Evolutionary conservation across 306 rosid species (phyloP), one percentile per base, ranked within the genome.

Genomic region (Corylus americana): DNA sequence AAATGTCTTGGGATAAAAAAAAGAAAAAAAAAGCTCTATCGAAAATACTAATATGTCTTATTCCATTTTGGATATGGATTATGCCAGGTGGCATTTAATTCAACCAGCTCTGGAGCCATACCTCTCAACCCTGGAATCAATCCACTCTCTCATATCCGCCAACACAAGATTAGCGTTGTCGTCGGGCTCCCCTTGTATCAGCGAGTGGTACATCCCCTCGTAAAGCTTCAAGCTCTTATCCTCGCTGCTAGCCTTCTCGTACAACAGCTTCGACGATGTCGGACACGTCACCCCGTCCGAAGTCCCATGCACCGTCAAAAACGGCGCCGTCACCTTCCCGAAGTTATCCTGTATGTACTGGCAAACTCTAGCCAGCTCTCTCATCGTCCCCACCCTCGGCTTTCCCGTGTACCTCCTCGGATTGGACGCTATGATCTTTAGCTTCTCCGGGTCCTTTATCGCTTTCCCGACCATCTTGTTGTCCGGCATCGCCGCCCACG

Each of bases 361-460:
- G 66, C 95, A 89, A 22, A 94, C 92, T 83, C 98, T 89, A 1
- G 94, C 85, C 2, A 94, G 74, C 74, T 94, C 98, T 80, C 97
- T 81, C 98, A 94, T 94, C 10, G 98, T 94, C 22, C 98, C 98
- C n/a, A 94, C 98, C 51, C 98, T 77, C 0, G 98, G 98, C 6
- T 86, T 85, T 3, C 98, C 97, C 1, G 95, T 92, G 85, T 92
- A 94, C 79, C 97, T 80, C 75, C 97, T 83, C 1, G 98, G 98
- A 8, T 94, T 94, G 0, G 97, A 88, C 0, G 97, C 97, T 67
- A 94, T 92, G 71, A 92, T 80, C 85, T 87, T 92, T 83, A 94
- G 67, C 84, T 92, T 94, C 83, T 77, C 85, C 1, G 92, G 92
- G 61, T 94, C 98, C 85, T 89, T 87, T 4, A 94, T 92, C 27